A percentile compares a stretch with the other conserved stretches of the same genome.
phyloP scores from a whole-genome alignment of 176 grass and related monocot species.

The Carex kokanica region DNA sequence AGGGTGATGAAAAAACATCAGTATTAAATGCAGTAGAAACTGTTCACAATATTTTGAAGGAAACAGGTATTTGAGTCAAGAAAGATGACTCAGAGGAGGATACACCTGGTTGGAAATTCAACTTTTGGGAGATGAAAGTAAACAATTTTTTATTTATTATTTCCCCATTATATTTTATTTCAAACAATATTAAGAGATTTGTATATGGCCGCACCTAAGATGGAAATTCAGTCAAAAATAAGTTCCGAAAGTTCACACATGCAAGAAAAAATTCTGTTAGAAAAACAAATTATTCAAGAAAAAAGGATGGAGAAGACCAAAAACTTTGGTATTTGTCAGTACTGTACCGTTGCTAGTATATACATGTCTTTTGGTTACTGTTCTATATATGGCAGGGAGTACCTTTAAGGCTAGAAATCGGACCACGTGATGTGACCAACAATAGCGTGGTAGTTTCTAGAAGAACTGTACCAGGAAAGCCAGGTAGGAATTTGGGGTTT shows the following conservation, averaged over 20 bases:
- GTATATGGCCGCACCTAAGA: not conserved
- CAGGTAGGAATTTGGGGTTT: slow-evolving; percentile 88
- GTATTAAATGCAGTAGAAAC: slow-evolving; percentile 73
- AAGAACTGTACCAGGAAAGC: slow-evolving; percentile 82
- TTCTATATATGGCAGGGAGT: slow-evolving; percentile 52
- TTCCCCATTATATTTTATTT: not conserved
- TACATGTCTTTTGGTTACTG: slow-evolving; percentile 15
- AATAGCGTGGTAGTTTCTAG: slow-evolving; percentile 71
- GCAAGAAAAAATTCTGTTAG: not conserved
- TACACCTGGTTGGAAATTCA: slow-evolving; percentile 87
- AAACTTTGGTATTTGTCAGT: not conserved
- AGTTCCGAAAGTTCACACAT: not conserved
- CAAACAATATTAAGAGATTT: not conserved
- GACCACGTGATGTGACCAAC: slow-evolving; percentile 80
- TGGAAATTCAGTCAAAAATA: not conserved
- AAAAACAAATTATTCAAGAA: not conserved
- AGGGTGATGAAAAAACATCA: slow-evolving; percentile 54
- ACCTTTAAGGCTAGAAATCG: slow-evolving; percentile 81
- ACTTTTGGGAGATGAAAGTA: slow-evolving; percentile 99
- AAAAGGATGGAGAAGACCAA: slow-evolving; percentile 5
- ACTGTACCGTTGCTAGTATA: not conserved
- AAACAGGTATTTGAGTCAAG: slow-evolving; percentile 82
- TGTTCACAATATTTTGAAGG: slow-evolving; percentile 58
- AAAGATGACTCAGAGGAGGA: slow-evolving; percentile 72
- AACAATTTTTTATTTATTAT: not conserved